Conservation (phyloP, 169 alveolate genomes). For the Cryptosporidium andersoni region DNA sequence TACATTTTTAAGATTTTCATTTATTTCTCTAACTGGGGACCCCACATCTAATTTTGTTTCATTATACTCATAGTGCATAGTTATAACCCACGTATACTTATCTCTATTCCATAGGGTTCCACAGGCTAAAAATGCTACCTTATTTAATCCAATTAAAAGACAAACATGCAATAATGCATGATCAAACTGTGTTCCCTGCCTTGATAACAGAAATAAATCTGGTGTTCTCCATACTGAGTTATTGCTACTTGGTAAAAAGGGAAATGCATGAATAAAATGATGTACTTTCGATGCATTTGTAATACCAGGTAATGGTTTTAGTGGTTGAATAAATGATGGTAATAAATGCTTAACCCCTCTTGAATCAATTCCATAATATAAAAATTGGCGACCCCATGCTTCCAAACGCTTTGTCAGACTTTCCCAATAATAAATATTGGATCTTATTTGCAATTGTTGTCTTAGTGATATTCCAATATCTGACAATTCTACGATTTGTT, state of each 20-base stretch:
- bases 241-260: slow-evolving; percentile 29
- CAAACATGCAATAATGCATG: slow-evolving; percentile 66
- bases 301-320: slow-evolving; percentile 32
- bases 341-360: slow-evolving; percentile 63
- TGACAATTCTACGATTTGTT: slow-evolving; percentile 36
- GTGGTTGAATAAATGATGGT: slow-evolving; percentile 61
- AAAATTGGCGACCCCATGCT: slow-evolving; percentile 65
- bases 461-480: slow-evolving; percentile 58
- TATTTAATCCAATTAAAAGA: slow-evolving; percentile 44
- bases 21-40: neutral
- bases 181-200: slow-evolving; percentile 69
- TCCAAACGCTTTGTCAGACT: slow-evolving; percentile 44
- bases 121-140: slow-evolving; percentile 66
- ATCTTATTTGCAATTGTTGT: slow-evolving; percentile 23
- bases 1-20: neutral
- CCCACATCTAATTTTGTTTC: neutral
- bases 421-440: slow-evolving; percentile 67
- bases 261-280: slow-evolving; percentile 68
- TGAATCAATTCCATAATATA: slow-evolving; percentile 62
- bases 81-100: slow-evolving; percentile 66
- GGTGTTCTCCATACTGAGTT: slow-evolving; percentile 54
- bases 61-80: slow-evolving; percentile 53
- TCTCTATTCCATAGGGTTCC: slow-evolving; percentile 68
- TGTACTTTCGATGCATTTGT: slow-evolving; percentile 54
- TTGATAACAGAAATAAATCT: slow-evolving; percentile 53